Conservation (phyloP, 2,329 filamentous ascomycete species). For the Diaporthe capsici region DNA sequence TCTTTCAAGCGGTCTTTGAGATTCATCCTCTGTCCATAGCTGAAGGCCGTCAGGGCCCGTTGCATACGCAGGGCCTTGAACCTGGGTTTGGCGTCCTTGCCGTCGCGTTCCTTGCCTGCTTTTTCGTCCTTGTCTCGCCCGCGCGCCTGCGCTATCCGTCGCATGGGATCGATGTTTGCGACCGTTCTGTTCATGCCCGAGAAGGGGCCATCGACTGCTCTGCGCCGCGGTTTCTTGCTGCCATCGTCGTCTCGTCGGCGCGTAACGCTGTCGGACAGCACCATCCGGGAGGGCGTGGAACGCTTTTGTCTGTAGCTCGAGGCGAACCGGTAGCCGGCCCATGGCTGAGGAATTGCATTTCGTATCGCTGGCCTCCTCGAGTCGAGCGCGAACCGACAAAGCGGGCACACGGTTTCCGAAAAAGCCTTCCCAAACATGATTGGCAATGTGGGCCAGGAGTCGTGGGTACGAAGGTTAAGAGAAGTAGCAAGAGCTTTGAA, state of each 20-base stretch:
- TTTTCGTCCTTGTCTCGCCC: conserved; percentile 49
- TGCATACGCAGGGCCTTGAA: conserved; percentile 97
- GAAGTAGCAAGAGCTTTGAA: neutral
- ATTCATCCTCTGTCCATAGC: conserved; percentile 75
- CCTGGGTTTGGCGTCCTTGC: conserved; percentile 52
- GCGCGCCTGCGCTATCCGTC: conserved; percentile 45
- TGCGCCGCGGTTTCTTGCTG: conserved; percentile 55
- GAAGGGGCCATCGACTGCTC: conserved; percentile 63
- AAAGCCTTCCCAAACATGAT: conserved; percentile 38
- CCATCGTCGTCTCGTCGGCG: conserved; percentile 50
- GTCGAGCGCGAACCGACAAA: conserved; percentile 36
- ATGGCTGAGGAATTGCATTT: conserved; percentile 47
- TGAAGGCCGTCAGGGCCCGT: conserved; percentile 79
- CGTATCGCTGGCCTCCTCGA: conserved; percentile 24
- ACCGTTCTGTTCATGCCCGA: conserved; percentile 69
- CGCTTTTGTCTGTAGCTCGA: conserved; percentile 51
- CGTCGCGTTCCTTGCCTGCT: conserved; percentile 57
- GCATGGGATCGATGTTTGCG: conserved; percentile 54
- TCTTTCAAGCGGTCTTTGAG: conserved; percentile 72
- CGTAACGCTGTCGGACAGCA: conserved; percentile 68
- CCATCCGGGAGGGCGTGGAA: conserved; percentile 68
- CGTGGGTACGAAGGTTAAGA: neutral
- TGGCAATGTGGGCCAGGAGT: conserved; percentile 1
- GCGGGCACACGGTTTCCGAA: conserved; percentile 38
- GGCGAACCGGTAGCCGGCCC: conserved; percentile 53